Conservation (phyloP, 768 basidiomycete genomes). For the Xerocomus brunneocitrinus region DNA sequence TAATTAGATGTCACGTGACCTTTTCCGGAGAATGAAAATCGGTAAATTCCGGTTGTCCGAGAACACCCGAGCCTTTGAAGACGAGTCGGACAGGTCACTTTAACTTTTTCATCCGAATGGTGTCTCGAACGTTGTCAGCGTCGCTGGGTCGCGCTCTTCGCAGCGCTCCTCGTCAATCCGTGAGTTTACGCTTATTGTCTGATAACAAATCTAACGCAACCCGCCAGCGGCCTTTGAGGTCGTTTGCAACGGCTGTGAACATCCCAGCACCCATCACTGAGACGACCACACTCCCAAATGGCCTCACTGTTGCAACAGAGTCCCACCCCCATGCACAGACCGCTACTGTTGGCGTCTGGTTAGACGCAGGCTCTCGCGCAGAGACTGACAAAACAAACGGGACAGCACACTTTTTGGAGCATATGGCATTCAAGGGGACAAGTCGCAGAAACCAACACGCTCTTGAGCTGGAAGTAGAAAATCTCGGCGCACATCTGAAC, state of each 20-base stretch:
- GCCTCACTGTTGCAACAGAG: conserved; percentile 92
- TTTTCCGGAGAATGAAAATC: conserved; percentile 21
- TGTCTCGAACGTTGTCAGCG: conserved; percentile 42
- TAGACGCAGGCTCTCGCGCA: conserved; percentile 95
- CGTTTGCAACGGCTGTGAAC: conserved; percentile 71
- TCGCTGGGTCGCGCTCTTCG: conserved; percentile 42
- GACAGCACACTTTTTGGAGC: conserved; percentile 97
- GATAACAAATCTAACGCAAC: conserved; percentile 2
- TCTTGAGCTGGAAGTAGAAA: conserved; percentile 96
- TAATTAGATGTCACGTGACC: conserved; percentile 9
- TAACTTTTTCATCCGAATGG: conserved; percentile 36
- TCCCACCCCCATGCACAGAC: conserved; percentile 88
- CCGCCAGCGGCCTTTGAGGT: conserved; percentile 51
- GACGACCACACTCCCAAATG: conserved; percentile 89
- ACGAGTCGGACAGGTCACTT: conserved; percentile 8
- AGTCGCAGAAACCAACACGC: conserved; percentile 80
- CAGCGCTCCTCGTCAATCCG: conserved; percentile 34
- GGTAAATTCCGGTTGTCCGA: conserved; percentile 26
- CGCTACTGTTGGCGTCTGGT: conserved; percentile 99
- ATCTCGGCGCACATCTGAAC: conserved; percentile 94
- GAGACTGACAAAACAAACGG: conserved; percentile 95
- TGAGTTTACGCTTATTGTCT: conserved; percentile 15
- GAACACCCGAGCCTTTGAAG: conserved; percentile 25
- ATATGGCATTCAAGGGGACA: conserved; percentile 98
- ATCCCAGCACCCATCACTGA: conserved; percentile 74